These are phyloP conservation scores for Penicillium odoratum DNA, from an alignment of 495 filamentous ascomycete species.

Conservation along the genomic window DNA sequence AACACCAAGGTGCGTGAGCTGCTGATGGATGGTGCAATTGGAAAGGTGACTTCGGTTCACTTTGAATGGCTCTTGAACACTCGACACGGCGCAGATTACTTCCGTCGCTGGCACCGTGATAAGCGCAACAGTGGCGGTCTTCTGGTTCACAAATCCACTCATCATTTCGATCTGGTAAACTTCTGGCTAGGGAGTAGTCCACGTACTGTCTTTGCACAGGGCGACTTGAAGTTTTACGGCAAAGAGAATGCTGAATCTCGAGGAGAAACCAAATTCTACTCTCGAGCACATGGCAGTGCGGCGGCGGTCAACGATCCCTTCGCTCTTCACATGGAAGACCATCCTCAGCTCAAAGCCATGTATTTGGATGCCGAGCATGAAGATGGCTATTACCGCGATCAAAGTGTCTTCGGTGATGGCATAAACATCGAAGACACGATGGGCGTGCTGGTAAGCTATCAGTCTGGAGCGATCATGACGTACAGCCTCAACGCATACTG, in stretches of 20 bases:
- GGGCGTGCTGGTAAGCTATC: slow-evolving; percentile 57
- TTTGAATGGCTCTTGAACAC: slow-evolving; percentile 64
- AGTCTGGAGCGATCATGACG: slow-evolving; percentile 31
- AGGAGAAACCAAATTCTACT: slow-evolving; percentile 33
- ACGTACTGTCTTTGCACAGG: slow-evolving; percentile 32
- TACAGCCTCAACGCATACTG: slow-evolving; percentile 35
- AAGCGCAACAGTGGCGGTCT: slow-evolving; percentile 56
- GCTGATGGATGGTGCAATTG: slow-evolving; percentile 50
- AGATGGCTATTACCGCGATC: slow-evolving; percentile 57
- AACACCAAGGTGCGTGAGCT: slow-evolving; percentile 42
- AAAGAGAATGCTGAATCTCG: slow-evolving; percentile 35
- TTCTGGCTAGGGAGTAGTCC: slow-evolving; percentile 33
- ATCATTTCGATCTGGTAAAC: slow-evolving; percentile 39
- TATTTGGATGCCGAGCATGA: slow-evolving; percentile 61
- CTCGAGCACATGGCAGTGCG: slow-evolving; percentile 29
- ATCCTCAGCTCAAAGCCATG: slow-evolving; percentile 51
- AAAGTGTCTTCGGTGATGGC: slow-evolving; percentile 59
- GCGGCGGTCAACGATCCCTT: slow-evolving; percentile 38
- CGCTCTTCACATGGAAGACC: slow-evolving; percentile 49
- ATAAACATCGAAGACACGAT: slow-evolving; percentile 63
- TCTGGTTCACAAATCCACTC: slow-evolving; percentile 37
- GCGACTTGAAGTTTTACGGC: slow-evolving; percentile 36
- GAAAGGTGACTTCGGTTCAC: slow-evolving; percentile 53
- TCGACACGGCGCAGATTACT: slow-evolving; percentile 59
- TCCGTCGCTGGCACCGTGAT: slow-evolving; percentile 62